A percentile compares a stretch with the other conserved stretches of the same genome.
These are phyloP conservation scores for Mycena vitilis DNA, from an alignment of 768 basidiomycete genomes.

Conservation along the genomic window DNA sequence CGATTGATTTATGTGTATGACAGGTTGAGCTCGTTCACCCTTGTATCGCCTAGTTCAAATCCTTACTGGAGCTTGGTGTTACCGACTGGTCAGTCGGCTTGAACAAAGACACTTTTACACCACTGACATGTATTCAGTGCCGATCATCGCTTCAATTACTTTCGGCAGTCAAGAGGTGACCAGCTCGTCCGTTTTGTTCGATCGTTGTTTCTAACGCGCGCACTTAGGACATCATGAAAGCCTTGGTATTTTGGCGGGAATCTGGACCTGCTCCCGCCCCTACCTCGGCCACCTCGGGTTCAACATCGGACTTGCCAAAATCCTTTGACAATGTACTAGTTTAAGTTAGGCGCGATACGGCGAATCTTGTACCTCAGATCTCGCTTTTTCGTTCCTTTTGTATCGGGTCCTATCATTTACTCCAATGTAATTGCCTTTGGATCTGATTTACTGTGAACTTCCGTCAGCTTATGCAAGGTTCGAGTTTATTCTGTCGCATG, in stretches of 20 bases:
- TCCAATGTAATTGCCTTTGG: too few species aligned
- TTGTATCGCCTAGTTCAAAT: neutral
- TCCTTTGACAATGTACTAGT: too few species aligned
- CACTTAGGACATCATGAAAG: constrained; percentile 2
- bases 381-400: too few species aligned
- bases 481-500: too few species aligned
- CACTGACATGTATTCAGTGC: neutral
- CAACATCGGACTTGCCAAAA: neutral
- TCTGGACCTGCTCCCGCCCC: constrained; percentile 2
- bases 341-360: too few species aligned
- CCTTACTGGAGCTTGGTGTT: constrained; percentile 18
- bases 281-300: neutral
- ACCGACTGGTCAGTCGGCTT: constrained; percentile 3
- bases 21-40: constrained; percentile 19
- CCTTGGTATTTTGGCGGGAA: constrained; percentile 10
- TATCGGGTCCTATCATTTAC: too few species aligned
- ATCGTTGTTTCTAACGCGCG: neutral
- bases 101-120: neutral
- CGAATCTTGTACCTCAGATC: too few species aligned
- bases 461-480: too few species aligned
- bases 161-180: constrained; percentile 28
- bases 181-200: neutral
- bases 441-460: too few species aligned
- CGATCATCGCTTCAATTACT: constrained; percentile 19
- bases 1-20: neutral